Evolutionary conservation across 345 rosid genomes (phyloP).

Genomic region (Salix suchowensis): DNA sequence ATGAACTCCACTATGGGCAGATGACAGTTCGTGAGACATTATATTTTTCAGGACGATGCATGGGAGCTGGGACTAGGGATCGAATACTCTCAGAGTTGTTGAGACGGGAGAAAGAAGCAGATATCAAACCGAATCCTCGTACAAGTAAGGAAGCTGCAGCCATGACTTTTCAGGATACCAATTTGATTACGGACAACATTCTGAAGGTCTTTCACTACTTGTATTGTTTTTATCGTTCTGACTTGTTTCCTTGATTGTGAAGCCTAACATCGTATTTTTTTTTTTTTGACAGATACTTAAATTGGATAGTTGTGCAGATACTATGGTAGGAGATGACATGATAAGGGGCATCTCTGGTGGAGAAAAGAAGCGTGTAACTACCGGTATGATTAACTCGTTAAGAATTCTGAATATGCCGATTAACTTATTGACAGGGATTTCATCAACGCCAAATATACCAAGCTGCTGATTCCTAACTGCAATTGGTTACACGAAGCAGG

Average conservation of each 20-base stretch:
- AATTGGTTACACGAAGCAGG: conserved; percentile 12
- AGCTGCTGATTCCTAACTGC: neutral
- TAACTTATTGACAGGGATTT: no score
- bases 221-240: neutral
- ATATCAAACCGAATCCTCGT: conserved; percentile 36
- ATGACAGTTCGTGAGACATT: conserved; percentile 49
- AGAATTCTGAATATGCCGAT: no score
- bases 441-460: no score
- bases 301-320: conserved; percentile 42
- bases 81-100: conserved; percentile 36
- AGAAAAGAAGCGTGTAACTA: conserved; percentile 44
- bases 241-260: neutral
- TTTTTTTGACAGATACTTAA: conserved; percentile 26
- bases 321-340: conserved; percentile 45
- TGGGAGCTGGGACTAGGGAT: conserved; percentile 38
- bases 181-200: conserved; percentile 30
- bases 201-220: conserved; percentile 32
- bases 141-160: conserved; percentile 35
- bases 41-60: conserved; percentile 40
- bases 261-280: no score
- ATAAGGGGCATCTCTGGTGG: conserved; percentile 50
- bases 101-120: conserved; percentile 39
- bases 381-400: conserved; percentile 16
- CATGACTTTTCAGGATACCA: conserved; percentile 30
- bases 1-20: conserved; percentile 41